Conservation (phyloP, 345 rosid species). For the Citrus glauca region DNA sequence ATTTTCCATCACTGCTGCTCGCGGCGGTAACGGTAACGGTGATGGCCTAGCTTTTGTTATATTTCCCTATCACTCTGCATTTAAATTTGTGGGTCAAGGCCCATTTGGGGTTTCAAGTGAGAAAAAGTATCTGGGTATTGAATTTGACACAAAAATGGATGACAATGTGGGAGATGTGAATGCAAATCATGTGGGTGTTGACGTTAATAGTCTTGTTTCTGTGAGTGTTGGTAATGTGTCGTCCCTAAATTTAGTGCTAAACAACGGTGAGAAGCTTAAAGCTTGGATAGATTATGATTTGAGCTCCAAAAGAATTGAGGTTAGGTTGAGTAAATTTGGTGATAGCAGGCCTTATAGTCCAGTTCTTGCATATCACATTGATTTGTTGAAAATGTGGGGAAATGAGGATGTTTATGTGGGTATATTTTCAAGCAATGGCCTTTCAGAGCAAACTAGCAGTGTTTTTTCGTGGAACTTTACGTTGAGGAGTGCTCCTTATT, state of each 20-base stretch:
- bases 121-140: slow-evolving; percentile 34
- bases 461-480: slow-evolving; percentile 52
- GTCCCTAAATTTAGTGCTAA: slow-evolving; percentile 20
- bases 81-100: slow-evolving; percentile 26
- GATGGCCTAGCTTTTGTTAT: slow-evolving; percentile 40
- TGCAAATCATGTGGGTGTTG: slow-evolving; percentile 29
- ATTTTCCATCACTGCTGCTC: slow-evolving; percentile 27
- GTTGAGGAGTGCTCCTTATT: slow-evolving; percentile 23
- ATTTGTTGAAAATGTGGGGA: slow-evolving; percentile 41
- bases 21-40: slow-evolving; percentile 20
- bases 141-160: slow-evolving; percentile 34
- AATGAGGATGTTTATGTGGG: slow-evolving; percentile 36
- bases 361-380: slow-evolving; percentile 24
- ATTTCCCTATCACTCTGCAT: slow-evolving; percentile 29
- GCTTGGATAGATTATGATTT: slow-evolving; percentile 59
- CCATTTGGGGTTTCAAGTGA: slow-evolving; percentile 23
- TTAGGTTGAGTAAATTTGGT: slow-evolving; percentile 39
- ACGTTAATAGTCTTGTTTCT: slow-evolving; percentile 28
- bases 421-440: slow-evolving; percentile 30
- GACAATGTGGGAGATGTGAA: slow-evolving; percentile 30
- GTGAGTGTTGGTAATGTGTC: slow-evolving; percentile 29
- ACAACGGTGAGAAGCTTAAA: slow-evolving; percentile 38
- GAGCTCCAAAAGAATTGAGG: slow-evolving; percentile 39
- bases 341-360: slow-evolving; percentile 41
- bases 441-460: slow-evolving; percentile 18